Evolutionary conservation across 2,329 filamentous ascomycete genomes (phyloP).

Genomic region (Aspergillus spinulosporus): DNA sequence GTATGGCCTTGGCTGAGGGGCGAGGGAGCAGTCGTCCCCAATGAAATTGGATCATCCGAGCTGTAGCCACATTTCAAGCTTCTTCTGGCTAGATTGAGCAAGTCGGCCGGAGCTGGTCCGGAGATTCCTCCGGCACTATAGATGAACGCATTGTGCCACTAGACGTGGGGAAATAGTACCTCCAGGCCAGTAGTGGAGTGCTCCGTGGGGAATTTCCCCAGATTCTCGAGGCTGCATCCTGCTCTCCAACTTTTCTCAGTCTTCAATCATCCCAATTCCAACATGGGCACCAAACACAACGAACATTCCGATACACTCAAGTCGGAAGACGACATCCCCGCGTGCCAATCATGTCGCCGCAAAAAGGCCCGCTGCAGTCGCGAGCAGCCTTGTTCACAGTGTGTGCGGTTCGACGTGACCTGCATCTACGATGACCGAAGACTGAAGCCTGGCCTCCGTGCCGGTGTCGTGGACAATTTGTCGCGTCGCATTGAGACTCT

Average conservation of each 20-base stretch:
- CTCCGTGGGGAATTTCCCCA: not conserved
- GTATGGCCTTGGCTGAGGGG: conserved; percentile 4
- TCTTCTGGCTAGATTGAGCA: no score
- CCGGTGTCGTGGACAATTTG: conserved; percentile 36
- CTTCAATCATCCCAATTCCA: not conserved
- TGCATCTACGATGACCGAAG: conserved; percentile 38
- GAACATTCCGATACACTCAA: not conserved
- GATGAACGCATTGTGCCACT: not conserved
- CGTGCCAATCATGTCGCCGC: conserved; percentile 47
- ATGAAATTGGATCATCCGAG: conserved; percentile 32
- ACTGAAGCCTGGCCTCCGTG: conserved; percentile 33
- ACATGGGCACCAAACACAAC: not conserved
- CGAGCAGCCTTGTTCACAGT: conserved; percentile 47
- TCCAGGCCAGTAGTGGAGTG: no score
- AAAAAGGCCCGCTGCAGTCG: conserved; percentile 50
- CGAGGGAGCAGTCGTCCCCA: conserved; percentile 28
- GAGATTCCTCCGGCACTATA: not conserved
- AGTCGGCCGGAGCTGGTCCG: not conserved
- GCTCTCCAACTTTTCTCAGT: not conserved
- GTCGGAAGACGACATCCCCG: conserved; percentile 21
- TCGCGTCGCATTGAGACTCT: conserved; percentile 32
- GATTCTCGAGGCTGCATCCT: not conserved
- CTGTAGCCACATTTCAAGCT: no score
- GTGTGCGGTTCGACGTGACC: conserved; percentile 33
- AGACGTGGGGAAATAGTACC: not conserved